Evolutionary conservation across 2,329 filamentous ascomycete species (phyloP), one percentile per base, ranked within the genome.

Genomic region (Niveomyces coronatus): DNA sequence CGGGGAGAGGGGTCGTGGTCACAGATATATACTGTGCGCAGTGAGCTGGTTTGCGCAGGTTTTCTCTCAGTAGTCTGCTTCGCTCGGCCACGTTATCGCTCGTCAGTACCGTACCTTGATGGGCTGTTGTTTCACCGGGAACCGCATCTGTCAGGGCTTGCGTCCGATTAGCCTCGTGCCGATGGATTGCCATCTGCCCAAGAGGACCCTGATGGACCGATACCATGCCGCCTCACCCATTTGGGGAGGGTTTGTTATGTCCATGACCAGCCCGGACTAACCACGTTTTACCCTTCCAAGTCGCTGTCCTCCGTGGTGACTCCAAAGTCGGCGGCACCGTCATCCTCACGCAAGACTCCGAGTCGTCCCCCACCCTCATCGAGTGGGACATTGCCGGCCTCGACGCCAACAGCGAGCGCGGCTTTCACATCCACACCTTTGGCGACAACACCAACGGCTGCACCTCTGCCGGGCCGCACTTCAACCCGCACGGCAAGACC

Each of bases 391-490:
- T 98, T 67, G 74, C 76, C 46, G 89, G 91, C 68, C 74, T 95
- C 68, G 88, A 96, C 61, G 58, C 89, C 68, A 94, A 94, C 64
- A 88, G 91, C 60, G 78, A 94, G 79, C 89, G 91, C 68, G 91
- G 86, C 66, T 87, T 96, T 76, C 91, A 98, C 76, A 81, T 98
- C 60, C 91, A 98, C 74, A 85, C 91, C 65, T 98, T 94, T 59
- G 91, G 91, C 63, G 91, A 96, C 77, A 96, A 96, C 78, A 96
- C 91, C 75, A 98, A 98, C 70, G 91, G 91, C 65, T 98, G 91
- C 84, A 96, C 89, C 50, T 94, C 85, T 51, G 91, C 91, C 51
- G 91, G 91, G 39, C 89, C 91, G 66, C 91, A 98, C 74, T 98
- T 95, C 83, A 98, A 98, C 81, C 91, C 91, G 52, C 76, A 83